Base-by-base conservation (phyloP, 2,329 filamentous ascomycete species). In the Ophiocordyceps robertsii region DNA sequence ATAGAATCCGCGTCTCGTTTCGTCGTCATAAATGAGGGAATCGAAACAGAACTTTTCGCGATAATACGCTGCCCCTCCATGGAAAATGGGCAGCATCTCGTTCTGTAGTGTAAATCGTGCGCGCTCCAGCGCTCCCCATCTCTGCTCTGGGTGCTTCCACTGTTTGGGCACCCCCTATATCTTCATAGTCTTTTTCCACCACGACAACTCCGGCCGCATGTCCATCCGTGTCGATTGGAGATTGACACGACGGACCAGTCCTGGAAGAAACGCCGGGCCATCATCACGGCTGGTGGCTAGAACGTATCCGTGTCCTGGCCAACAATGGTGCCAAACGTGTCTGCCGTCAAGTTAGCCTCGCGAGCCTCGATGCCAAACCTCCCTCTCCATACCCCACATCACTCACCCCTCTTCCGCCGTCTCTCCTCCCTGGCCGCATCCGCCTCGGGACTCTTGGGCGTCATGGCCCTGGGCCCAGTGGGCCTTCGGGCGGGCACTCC, bases 401-500 rank as follows among this genome's bases (percentile, higher is more conserved):
- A 41, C 39, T 27, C 62, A 79, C 75, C 70, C 69, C 75, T 67
- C 64, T 78, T 80, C 36, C 70, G 64, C 50, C 72, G 63, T 48
- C 69, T 63, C 46, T 72, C 70, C 24, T 67, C 66, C 42, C 59
- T 59, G 9, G 62, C 62, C 17, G 61, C 62, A 44, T 69, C 69
- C 36, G 70, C 66, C 38, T 69, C 62, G 0, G 64, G 63, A 44
- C 65, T 71, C 57, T 67, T 75, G 0, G 75, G 74, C 6, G 74
- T 78, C 75, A 79, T 79, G 16, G 74, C 73, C 47, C 75, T 60
- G 13, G 75, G 75, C 19, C 75, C 75, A 42, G 72, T 77, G 21
- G 75, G 75, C 44, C 73, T 59, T 39, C 75, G 64, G 9, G 65
- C 57, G n/a, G 71, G 71, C 4, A 69, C 63, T 7, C 69, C 70